Percentiles rank a stretch among this genome's conserved stretches.
Conservation (phyloP, 1,284 basidiomycete species). For the Phaffia rhodozyma region DNA sequence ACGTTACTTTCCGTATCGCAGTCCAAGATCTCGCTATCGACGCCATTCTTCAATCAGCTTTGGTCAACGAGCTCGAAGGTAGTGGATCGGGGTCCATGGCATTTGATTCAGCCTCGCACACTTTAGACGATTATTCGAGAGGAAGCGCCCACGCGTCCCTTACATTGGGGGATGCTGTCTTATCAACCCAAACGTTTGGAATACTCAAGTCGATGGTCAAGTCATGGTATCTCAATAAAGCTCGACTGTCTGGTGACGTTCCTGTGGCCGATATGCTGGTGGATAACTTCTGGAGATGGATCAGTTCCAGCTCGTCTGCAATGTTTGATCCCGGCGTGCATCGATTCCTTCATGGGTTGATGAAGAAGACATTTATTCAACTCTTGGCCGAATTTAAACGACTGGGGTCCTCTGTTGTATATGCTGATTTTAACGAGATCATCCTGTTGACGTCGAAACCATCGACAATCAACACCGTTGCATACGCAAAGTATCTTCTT, state of each 20-base stretch:
- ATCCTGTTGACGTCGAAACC: constrained; percentile 91
- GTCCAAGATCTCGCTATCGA: constrained; percentile 89
- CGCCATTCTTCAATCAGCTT: constrained; percentile 81
- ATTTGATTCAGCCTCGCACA: constrained; percentile 85
- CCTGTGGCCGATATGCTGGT: constrained; percentile 43
- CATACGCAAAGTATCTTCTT: constrained; percentile 89
- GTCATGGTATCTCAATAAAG: constrained; percentile 74
- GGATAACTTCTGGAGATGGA: constrained; percentile 98
- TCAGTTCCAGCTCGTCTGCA: constrained; percentile 67
- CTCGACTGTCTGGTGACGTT: constrained; percentile 53
- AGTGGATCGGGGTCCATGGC: constrained; percentile 75
- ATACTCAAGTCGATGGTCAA: constrained; percentile 83
- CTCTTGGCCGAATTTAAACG: constrained; percentile 93
- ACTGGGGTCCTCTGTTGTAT: constrained; percentile 82
- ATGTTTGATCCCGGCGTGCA: constrained; percentile 92
- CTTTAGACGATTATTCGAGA: constrained; percentile 77
- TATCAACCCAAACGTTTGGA: constrained; percentile 80
- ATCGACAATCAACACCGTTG: constrained; percentile 77
- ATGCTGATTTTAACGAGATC: constrained; percentile 87
- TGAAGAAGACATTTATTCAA: constrained; percentile 97
- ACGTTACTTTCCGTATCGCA: constrained; percentile 82
- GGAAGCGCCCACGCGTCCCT: constrained; percentile 59
- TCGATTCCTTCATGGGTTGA: constrained; percentile 84
- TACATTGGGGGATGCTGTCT: constrained; percentile 76
- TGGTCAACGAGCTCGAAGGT: constrained; percentile 95